A percentile compares a stretch with the other conserved stretches of the same genome.
Evolutionary conservation across 495 filamentous ascomycete species (phyloP).

Genomic region (Talaromyces liani): DNA sequence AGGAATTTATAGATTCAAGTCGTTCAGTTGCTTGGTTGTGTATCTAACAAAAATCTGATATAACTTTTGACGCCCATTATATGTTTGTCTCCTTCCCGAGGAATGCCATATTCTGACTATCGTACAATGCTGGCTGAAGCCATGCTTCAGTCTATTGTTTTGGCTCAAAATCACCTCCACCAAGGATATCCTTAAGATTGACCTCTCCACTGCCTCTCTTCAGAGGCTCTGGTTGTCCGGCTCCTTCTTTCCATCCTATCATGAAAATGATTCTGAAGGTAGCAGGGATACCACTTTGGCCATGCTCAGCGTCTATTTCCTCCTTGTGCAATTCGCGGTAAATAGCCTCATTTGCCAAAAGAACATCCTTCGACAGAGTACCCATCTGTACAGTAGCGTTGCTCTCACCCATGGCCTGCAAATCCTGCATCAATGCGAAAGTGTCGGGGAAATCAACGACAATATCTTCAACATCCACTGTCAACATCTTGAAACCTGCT

Average conservation of each 20-base stretch:
- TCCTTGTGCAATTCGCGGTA: constrained; percentile 76
- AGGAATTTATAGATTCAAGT: constrained; percentile 16
- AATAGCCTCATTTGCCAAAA: constrained; percentile 82
- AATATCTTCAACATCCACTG: constrained; percentile 96
- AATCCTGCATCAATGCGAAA: constrained; percentile 84
- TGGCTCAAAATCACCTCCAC: constrained; percentile 43
- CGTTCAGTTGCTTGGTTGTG: constrained; percentile 12
- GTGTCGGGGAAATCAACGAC: constrained; percentile 91
- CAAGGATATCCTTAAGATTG: constrained; percentile 76
- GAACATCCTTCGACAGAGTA: constrained; percentile 68
- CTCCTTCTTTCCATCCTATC: constrained; percentile 95
- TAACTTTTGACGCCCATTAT: neutral
- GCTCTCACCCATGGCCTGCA: constrained; percentile 90
- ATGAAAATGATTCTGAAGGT: constrained; percentile 93
- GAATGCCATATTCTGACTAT: neutral
- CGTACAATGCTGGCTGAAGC: constrained; percentile 5
- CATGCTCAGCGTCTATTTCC: constrained; percentile 30
- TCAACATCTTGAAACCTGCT: constrained; percentile 91
- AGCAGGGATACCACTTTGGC: constrained; percentile 66
- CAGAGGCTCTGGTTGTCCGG: constrained; percentile 69
- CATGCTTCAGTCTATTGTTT: constrained; percentile 15
- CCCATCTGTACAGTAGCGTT: constrained; percentile 79
- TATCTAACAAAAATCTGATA: constrained; percentile 17
- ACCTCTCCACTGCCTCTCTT: constrained; percentile 74
- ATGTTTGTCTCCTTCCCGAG: neutral